Evolutionary conservation across 2,329 filamentous ascomycete genomes (phyloP).

Genomic region (Pezicula radicicola): DNA sequence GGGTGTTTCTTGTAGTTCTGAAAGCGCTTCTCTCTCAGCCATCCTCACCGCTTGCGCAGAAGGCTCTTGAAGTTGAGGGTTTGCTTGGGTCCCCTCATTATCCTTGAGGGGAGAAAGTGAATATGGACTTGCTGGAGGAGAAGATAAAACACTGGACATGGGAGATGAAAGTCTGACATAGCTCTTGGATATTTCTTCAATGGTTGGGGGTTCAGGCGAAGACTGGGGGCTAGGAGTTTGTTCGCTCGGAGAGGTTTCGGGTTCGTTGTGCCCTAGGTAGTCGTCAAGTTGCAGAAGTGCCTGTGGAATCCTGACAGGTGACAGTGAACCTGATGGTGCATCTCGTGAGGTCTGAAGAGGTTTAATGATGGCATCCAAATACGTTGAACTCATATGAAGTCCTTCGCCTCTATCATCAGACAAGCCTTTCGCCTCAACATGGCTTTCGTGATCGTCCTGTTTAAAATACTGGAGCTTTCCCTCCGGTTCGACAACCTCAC

Average conservation of each 20-base stretch:
- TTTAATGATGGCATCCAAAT: neutral
- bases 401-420: too few species aligned
- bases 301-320: constrained; percentile 13
- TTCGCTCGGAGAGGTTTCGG: too few species aligned
- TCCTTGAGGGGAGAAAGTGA: neutral
- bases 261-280: constrained; percentile 1
- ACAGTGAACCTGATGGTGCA: constrained; percentile 5
- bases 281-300: constrained; percentile 4
- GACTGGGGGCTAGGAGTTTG: neutral
- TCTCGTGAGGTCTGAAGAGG: constrained; percentile 1
- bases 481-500: too few species aligned
- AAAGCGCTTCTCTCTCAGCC: too few species aligned
- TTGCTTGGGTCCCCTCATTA: too few species aligned
- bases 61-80: too few species aligned
- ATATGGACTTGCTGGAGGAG: constrained; percentile 13
- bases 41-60: too few species aligned
- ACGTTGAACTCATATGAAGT: too few species aligned
- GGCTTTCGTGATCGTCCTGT: too few species aligned
- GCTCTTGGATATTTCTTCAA: constrained; percentile 35
- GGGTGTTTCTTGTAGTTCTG: too few species aligned
- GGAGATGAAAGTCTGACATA: constrained; percentile 35
- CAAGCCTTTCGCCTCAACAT: too few species aligned
- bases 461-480: too few species aligned
- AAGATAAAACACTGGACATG: constrained; percentile 25
- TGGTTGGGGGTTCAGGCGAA: constrained; percentile 1